These are phyloP conservation scores for Arbutus unedo DNA, from an alignment of 148 eudicot genomes.

Conservation along the genomic window DNA sequence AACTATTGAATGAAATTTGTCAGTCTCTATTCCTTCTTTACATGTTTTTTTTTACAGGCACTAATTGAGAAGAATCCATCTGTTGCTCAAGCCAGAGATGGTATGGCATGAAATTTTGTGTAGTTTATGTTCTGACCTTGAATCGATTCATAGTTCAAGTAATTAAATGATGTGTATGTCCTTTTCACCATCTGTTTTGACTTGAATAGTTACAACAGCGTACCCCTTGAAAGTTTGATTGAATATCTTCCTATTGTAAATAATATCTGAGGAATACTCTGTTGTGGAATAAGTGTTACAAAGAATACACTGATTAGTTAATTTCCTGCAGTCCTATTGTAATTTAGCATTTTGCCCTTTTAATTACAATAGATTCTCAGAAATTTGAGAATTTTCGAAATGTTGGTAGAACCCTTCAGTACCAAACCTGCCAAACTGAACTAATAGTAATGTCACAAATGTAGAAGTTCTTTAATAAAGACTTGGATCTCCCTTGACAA, in stretches of 20 bases:
- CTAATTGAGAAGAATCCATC: constrained; percentile 76
- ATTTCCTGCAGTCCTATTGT: neutral
- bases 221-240: neutral
- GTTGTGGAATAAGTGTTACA: neutral
- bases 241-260: neutral
- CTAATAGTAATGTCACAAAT: neutral
- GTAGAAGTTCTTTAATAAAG: neutral
- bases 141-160: neutral
- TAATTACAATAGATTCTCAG: neutral
- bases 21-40: neutral
- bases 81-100: constrained; percentile 54
- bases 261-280: neutral
- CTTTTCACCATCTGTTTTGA: neutral
- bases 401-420: neutral
- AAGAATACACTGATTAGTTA: neutral
- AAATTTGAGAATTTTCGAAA: neutral
- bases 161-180: neutral
- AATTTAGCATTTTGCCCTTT: neutral
- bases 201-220: neutral
- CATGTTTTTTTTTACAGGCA: constrained; percentile 44
- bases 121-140: neutral
- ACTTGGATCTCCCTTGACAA: neutral
- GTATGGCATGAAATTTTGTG: constrained; percentile 30
- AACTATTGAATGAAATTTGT: neutral
- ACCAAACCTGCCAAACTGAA: neutral